phyloP scores from a whole-genome alignment of 2,329 filamentous ascomycete species.

The Geosmithia flava region DNA sequence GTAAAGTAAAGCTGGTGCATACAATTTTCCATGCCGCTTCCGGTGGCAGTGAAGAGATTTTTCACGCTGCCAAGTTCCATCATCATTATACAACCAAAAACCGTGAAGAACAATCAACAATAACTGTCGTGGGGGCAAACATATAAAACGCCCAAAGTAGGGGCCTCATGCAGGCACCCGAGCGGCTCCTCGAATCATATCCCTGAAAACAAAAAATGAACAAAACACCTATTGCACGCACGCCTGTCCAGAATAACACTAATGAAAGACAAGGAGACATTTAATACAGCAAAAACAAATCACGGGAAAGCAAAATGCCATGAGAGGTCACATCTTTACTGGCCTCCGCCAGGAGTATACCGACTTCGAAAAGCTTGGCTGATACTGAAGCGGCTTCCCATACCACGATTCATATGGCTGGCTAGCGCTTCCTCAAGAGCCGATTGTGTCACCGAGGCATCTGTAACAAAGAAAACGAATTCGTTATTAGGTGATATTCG shows the following conservation, averaged over 20 bases:
- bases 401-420: conserved; percentile 29
- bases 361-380: conserved; percentile 54
- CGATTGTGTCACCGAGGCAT: conserved; percentile 70
- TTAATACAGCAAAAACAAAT: not conserved
- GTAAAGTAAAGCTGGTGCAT: too few species aligned
- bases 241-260: not conserved
- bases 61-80: not conserved
- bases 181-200: not conserved
- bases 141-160: not conserved
- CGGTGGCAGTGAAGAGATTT: too few species aligned
- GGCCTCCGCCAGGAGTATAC: conserved; percentile 25
- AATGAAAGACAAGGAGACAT: not conserved
- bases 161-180: not conserved
- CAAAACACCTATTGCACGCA: not conserved
- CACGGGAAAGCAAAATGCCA: not conserved
- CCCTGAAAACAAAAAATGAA: not conserved
- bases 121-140: not conserved
- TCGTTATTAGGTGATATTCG: not conserved
- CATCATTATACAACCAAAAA: not conserved
- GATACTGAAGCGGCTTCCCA: conserved; percentile 47
- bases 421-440: conserved; percentile 68
- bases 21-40: not conserved
- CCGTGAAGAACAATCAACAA: not conserved
- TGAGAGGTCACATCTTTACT: not conserved
- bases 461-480: conserved; percentile 23